Evolutionary conservation across 1,284 basidiomycete species (phyloP), one percentile per base, ranked within the genome.

Genomic region (Pseudozyma hubeiensis): DNA sequence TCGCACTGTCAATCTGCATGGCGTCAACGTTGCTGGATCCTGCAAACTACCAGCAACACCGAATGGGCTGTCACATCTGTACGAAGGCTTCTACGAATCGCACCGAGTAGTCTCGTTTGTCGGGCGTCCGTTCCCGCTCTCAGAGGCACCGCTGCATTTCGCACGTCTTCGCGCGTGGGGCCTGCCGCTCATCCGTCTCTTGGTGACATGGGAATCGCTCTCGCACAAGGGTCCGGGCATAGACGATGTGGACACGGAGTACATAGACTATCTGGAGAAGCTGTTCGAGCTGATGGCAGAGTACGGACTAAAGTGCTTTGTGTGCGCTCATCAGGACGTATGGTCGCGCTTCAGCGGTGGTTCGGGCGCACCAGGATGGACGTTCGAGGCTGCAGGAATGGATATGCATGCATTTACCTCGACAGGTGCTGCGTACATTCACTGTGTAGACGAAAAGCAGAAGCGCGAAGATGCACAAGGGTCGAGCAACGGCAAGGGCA

Each of bases 341-440:
- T 99, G 94, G 93, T 97, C 93, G 1, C 90, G 95, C 6, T 94
- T 94, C 78, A 91, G 90, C 8, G 97, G 96, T 16, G 97, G 96
- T 3, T 86, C 84, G 10, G 81, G 83, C 5, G 84, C 84, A 3
- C 82, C 85, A 1, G 85, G 92, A 2, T 98, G 95, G 95, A 84
- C 82, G 1, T 76, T 84, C 19, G 73, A 78, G 34, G 66, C 58
- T 0, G 82, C 78, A 6, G 82, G 82, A 0, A 39, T 84, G 33
- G 68, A 83, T 39, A 43, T 72, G 11, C 34, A 53, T 6, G 51
- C 53, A 0, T 81, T 84, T 33, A 60, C 69, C 2, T 50, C 72
- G 10, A 80, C 77, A 0, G 82, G 78, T 0, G 81, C 81, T 9
- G 82, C 82, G 16, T 83, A 81, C 35, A 64, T 83, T 0, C 80